A percentile compares a stretch with the other conserved stretches of the same genome.
Evolutionary conservation across 2,329 filamentous ascomycete genomes (phyloP).

Genomic region (Pestalotiopsis fici): DNA sequence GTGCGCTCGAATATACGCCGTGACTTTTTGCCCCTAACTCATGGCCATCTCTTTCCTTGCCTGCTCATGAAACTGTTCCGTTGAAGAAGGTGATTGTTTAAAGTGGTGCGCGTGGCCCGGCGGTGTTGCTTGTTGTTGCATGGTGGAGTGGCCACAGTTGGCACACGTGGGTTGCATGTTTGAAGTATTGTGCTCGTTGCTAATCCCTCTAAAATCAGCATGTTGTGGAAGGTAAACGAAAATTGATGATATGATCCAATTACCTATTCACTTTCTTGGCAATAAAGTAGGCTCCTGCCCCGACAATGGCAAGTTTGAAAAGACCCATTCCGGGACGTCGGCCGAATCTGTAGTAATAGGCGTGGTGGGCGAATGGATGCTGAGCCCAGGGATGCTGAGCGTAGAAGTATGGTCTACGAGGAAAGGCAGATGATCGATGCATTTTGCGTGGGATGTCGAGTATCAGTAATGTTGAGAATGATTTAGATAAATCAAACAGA

Average conservation of each 20-base stretch:
- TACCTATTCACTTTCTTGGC: not conserved
- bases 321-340: not conserved
- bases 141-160: not conserved
- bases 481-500: not conserved
- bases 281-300: slow-evolving; percentile 3
- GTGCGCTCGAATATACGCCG: not conserved
- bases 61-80: not conserved
- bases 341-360: not conserved
- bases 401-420: not conserved
- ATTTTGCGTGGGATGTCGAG: not conserved
- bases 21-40: not conserved
- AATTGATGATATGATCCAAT: not conserved
- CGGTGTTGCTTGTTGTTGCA: not conserved
- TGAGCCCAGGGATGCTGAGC: not conserved
- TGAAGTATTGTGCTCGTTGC: not conserved
- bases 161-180: not conserved
- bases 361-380: not conserved
- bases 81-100: not conserved
- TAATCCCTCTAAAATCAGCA: not conserved
- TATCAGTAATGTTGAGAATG: not conserved
- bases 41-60: not conserved
- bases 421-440: not conserved
- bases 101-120: not conserved
- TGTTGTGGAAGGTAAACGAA: not conserved
- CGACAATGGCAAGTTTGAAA: slow-evolving; percentile 1